These are phyloP conservation scores for Juncus effusus DNA, from an alignment of 176 grass and related monocot species.

Conservation along the genomic window DNA sequence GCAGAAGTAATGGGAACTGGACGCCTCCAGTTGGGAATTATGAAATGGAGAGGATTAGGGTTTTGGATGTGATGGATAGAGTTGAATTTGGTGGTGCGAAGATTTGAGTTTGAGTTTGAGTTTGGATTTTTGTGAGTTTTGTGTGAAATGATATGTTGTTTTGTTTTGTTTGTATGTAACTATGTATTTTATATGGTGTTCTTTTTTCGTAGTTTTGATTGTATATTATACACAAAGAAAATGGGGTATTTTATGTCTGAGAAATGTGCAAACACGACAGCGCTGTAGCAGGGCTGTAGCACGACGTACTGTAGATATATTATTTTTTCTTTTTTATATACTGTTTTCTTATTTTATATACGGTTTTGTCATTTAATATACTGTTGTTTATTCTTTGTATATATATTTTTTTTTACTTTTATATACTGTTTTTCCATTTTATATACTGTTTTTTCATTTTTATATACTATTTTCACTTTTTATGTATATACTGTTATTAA, in stretches of 20 bases:
- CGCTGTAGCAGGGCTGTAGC: no score
- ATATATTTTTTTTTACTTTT: no score
- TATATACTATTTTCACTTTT: neutral
- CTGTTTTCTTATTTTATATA: no score
- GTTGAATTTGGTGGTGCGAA: slow-evolving; percentile 15
- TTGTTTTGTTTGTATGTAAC: no score
- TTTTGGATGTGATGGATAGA: slow-evolving; percentile 33
- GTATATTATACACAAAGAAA: slow-evolving; percentile 26
- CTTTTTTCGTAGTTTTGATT: slow-evolving; percentile 23
- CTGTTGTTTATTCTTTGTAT: no score
- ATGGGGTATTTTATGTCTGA: neutral
- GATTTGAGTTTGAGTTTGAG: slow-evolving; percentile 9
- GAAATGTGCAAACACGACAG: no score
- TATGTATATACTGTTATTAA: no score
- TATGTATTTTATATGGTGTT: neutral
- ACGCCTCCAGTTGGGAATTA: neutral
- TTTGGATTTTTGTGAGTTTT: slow-evolving; percentile 6
- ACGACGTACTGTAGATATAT: no score
- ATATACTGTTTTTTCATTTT: neutral
- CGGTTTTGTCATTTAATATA: no score
- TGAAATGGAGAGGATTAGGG: slow-evolving; percentile 20
- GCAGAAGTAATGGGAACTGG: slow-evolving; percentile 21
- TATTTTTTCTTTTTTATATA: neutral
- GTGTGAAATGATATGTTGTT: slow-evolving; percentile 12
- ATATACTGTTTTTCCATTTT: neutral